Evolutionary conservation across 805 yeast species (phyloP).

Genomic region (Metschnikowia rubicola): DNA sequence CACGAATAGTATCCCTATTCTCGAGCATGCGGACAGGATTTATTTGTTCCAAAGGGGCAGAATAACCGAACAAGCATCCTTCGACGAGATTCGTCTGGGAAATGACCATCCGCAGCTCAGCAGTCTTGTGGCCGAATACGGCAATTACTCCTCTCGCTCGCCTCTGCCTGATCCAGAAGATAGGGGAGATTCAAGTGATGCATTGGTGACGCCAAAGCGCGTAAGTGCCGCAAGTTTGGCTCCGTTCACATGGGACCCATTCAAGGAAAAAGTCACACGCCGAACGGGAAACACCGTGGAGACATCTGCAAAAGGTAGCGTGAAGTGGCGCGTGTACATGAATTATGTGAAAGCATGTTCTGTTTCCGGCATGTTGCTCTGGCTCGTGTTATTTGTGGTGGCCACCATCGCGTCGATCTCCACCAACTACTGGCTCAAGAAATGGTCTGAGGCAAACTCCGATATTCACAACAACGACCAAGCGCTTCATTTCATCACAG

Average conservation of each 20-base stretch:
- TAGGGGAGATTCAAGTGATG: not conserved
- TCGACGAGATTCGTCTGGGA: constrained; percentile 1
- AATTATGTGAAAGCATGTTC: constrained; percentile 62
- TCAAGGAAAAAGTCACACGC: constrained; percentile 25
- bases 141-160: constrained; percentile 1
- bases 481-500: constrained; percentile 45
- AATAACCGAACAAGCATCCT: constrained; percentile 9
- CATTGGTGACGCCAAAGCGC: not conserved
- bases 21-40: constrained; percentile 11
- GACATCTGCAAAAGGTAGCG: constrained; percentile 56
- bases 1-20: constrained; percentile 13
- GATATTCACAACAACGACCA: constrained; percentile 39
- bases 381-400: constrained; percentile 26
- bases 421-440: constrained; percentile 62
- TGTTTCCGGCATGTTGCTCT: constrained; percentile 44
- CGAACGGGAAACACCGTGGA: constrained; percentile 20
- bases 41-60: constrained; percentile 14
- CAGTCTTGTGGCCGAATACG: constrained; percentile 2
- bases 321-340: constrained; percentile 49
- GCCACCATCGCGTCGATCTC: constrained; percentile 33
- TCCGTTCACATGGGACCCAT: constrained; percentile 40
- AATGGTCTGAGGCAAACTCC: constrained; percentile 60
- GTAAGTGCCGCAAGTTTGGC: constrained; percentile 14
- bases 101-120: constrained; percentile 9
- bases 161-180: constrained; percentile 1